Evolutionary conservation across 2,329 filamentous ascomycete genomes (phyloP).

Genomic region (Pyrenochaeta sp.): DNA sequence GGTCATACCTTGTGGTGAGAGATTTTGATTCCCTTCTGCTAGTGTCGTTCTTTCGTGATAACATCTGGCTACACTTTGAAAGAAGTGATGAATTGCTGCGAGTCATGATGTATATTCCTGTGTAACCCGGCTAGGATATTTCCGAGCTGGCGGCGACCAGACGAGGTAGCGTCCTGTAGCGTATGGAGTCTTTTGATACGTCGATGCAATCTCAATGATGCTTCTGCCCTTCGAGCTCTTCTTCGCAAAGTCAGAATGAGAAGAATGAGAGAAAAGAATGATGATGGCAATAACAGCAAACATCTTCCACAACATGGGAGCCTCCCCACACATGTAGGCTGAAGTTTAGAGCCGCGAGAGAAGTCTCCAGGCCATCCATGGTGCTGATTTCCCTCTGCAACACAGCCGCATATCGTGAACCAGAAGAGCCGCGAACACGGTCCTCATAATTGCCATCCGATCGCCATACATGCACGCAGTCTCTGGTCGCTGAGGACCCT

Average conservation of each 20-base stretch:
- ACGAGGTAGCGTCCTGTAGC: too few relatives aligned
- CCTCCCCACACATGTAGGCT: slow-evolving; percentile 1
- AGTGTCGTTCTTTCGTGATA: not conserved
- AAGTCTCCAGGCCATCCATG: slow-evolving; percentile 4
- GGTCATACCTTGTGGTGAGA: not conserved
- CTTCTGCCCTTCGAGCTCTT: not conserved
- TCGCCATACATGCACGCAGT: not conserved
- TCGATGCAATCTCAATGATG: too few relatives aligned
- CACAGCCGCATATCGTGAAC: slow-evolving; percentile 31
- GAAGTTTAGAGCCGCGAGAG: not conserved
- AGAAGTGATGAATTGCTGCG: not conserved
- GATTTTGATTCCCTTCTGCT: not conserved
- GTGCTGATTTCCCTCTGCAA: slow-evolving; percentile 6
- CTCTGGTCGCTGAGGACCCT: not conserved
- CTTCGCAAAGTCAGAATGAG: not conserved
- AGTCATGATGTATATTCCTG: not conserved
- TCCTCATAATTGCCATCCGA: slow-evolving; percentile 8
- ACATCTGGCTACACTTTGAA: not conserved
- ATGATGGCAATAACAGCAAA: not conserved
- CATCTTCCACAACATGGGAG: not conserved
- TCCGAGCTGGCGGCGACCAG: too few relatives aligned
- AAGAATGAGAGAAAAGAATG: not conserved
- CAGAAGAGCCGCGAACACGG: slow-evolving; percentile 19
- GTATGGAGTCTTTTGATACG: too few relatives aligned
- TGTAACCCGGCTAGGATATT: not conserved